Base-by-base conservation (phyloP, 2,329 filamentous ascomycete genomes). In the Thielaviopsis musarum region DNA sequence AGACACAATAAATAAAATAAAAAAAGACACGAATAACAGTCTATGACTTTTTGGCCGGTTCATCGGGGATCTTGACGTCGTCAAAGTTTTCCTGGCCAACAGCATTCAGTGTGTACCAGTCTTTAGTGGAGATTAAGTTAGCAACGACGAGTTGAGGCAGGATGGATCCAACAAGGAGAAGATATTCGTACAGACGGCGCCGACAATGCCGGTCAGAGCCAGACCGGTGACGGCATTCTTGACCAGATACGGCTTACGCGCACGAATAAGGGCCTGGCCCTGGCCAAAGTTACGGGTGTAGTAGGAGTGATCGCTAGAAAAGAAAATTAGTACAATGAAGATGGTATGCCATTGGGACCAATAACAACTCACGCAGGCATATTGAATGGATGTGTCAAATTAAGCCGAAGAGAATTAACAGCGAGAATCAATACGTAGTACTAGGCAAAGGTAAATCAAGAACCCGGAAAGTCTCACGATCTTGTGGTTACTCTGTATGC, bases 11-110 rank as follows among this genome's bases (percentile, higher is more conserved):
- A 30, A 52, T 28, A 15, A 24, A 49, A 52, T 4, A 51, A 49
- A n/a, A 3, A 38, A 15, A 15, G 30, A 22, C 15, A 28, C 64
- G 66, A 70, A 62, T 69, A 71, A 34, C 67, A 62, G 52, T 77
- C 73, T 56, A 73, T 70, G 54, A 55, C 58, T 62, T 62, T 24
- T 59, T 38, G 17, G 57, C 10, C 13, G 88, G 85, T 57, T 79
- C 76, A 69, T 88, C 87, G 28, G 93, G 93, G 45, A 97, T 85
- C 69, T 89, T 84, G 66, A 97, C 91, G 69, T 98, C 93, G 61
- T 91, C 88, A 74, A 98, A 98, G 65, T 96, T 88, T 71, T 97
- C 93, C 73, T 97, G 93, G 52, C 91, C 89, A 68, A 98, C 87
- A 59, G 88, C 89, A 65, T 77, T 81, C 69, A 98, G 85, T 3